A percentile compares a stretch with the other conserved stretches of the same genome.
phyloP scores from a whole-genome alignment of 768 basidiomycete species.

The Tulasnella sp. region DNA sequence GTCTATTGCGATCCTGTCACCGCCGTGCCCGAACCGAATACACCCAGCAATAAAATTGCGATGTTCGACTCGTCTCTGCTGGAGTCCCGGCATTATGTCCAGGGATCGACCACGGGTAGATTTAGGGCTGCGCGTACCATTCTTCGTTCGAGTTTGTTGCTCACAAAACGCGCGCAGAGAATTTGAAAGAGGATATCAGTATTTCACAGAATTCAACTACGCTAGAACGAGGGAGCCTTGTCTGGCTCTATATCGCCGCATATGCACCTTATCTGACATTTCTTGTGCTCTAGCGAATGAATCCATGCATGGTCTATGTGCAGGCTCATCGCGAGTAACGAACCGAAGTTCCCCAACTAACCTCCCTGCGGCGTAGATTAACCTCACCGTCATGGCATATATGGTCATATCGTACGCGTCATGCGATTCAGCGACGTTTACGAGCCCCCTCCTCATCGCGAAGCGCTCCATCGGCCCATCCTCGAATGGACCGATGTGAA shows the following conservation, averaged over 20 bases:
- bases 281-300: constrained; percentile 16
- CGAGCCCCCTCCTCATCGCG: constrained; percentile 57
- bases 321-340: background rate
- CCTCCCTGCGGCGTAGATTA: background rate
- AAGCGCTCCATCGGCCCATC: constrained; percentile 51
- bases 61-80: background rate
- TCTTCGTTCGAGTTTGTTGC: too few species aligned
- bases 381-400: background rate
- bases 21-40: background rate
- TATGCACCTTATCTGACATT: background rate
- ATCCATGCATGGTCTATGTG: constrained; percentile 25
- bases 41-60: background rate
- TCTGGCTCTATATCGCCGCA: background rate
- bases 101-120: background rate
- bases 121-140: background rate
- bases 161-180: constrained; percentile 21
- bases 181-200: constrained; percentile 1
- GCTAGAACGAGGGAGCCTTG: constrained; percentile 26
- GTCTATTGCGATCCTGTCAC: background rate
- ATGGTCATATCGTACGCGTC: background rate
- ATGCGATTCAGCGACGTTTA: constrained; percentile 60
- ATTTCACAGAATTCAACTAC: constrained; percentile 14
- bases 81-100: background rate
- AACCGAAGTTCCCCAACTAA: background rate
- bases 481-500: constrained; percentile 71